These are phyloP conservation scores for Phlebiopsis gigantea DNA, from an alignment of 768 basidiomycete genomes.

Conservation along the genomic window DNA sequence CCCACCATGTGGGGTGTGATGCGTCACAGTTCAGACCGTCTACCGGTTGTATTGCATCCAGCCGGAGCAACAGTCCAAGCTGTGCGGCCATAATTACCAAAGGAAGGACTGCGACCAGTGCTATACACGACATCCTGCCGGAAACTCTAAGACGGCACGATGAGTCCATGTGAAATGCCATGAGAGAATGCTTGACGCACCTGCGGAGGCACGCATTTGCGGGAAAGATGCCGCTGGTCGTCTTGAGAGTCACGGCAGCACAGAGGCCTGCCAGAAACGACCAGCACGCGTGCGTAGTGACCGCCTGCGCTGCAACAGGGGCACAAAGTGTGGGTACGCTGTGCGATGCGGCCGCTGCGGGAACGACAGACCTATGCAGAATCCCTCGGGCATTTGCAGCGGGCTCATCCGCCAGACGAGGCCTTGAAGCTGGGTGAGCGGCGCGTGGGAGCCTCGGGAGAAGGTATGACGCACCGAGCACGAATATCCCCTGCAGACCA, in stretches of 20 bases:
- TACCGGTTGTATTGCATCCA: constrained; percentile 39
- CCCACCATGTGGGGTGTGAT: constrained; percentile 53
- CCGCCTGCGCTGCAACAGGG: constrained; percentile 12
- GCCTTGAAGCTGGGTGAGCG: constrained; percentile 16
- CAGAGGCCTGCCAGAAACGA: constrained; percentile 19
- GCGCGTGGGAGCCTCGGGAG: no score
- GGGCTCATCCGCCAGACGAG: constrained; percentile 64
- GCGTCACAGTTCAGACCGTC: constrained; percentile 59
- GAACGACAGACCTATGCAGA: constrained; percentile 47
- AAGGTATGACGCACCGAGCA: constrained; percentile 40
- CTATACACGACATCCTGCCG: neutral
- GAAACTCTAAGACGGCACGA: neutral
- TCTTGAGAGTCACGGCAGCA: constrained; percentile 22
- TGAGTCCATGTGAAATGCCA: neutral
- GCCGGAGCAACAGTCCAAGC: constrained; percentile 36
- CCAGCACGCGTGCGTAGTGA: constrained; percentile 18
- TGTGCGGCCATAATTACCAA: constrained; percentile 38
- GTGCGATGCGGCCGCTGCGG: neutral
- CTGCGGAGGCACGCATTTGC: constrained; percentile 8
- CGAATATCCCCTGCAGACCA: constrained; percentile 50
- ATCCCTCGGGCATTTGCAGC: constrained; percentile 46
- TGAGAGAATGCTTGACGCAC: neutral
- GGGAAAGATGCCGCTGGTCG: constrained; percentile 16
- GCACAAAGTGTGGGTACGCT: neutral
- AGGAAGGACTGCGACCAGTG: constrained; percentile 42